These are phyloP conservation scores for Oryza nivara DNA, from an alignment of 176 grass and related monocot genomes.

Conservation along the genomic window DNA sequence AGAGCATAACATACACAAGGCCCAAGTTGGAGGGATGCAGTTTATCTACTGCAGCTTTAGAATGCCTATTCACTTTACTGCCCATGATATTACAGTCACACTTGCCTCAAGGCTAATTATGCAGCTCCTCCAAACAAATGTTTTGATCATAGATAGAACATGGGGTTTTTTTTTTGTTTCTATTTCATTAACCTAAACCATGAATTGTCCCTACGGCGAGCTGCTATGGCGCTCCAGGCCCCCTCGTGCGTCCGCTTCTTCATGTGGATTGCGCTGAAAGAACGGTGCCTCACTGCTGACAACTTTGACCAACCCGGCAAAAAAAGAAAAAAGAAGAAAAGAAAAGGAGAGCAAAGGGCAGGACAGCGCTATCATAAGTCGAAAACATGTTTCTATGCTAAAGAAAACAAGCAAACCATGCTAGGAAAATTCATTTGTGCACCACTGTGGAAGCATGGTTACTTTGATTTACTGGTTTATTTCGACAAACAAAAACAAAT, in stretches of 20 bases:
- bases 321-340: too few species aligned
- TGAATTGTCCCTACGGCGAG: not conserved
- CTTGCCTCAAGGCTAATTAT: constrained; percentile 6
- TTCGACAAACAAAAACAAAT: constrained; percentile 14
- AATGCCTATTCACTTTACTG: constrained; percentile 3
- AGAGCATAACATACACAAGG: not conserved
- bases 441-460: not conserved
- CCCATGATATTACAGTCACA: not conserved
- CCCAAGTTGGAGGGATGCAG: not conserved
- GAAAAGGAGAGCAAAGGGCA: not conserved
- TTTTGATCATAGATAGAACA: constrained; percentile 21
- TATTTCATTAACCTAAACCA: constrained; percentile 20
- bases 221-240: too few species aligned
- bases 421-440: constrained; percentile 18
- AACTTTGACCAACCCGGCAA: too few species aligned
- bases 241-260: too few species aligned
- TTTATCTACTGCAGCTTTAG: constrained; percentile 20
- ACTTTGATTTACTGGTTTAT: constrained; percentile 20
- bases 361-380: not conserved
- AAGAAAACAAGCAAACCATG: not conserved
- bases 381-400: constrained; percentile 13
- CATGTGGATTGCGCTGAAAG: too few species aligned
- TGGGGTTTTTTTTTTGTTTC: constrained; percentile 6
- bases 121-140: constrained; percentile 20
- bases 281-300: too few species aligned